phyloP scores from a whole-genome alignment of 805 yeast genomes.

The Zygosaccharomyces bisporus region DNA sequence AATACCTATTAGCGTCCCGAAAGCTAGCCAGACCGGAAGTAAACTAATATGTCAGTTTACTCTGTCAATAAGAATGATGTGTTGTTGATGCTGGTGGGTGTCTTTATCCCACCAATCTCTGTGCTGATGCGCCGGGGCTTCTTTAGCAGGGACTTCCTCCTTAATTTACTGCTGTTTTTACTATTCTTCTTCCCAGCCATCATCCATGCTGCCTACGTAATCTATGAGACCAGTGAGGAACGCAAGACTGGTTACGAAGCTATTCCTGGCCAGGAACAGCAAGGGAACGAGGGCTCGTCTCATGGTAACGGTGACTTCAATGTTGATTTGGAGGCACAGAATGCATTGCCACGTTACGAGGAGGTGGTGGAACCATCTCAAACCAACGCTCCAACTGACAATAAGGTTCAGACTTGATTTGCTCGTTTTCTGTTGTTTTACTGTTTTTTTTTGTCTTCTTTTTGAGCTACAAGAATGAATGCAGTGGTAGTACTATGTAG shows the following conservation, averaged over 20 bases:
- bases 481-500: slow-evolving; percentile 7
- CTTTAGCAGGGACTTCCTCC: slow-evolving; percentile 21
- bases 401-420: slow-evolving; percentile 22
- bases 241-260: slow-evolving; percentile 14
- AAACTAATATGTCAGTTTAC: slow-evolving; percentile 6
- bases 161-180: slow-evolving; percentile 21
- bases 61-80: slow-evolving; percentile 28
- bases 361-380: slow-evolving; percentile 16
- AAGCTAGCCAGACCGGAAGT: neutral
- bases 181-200: slow-evolving; percentile 28
- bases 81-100: slow-evolving; percentile 18
- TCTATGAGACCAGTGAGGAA: slow-evolving; percentile 27
- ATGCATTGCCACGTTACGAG: slow-evolving; percentile 20
- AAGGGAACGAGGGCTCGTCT: slow-evolving; percentile 10
- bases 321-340: slow-evolving; percentile 20
- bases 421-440: neutral
- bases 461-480: neutral
- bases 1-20: too few relatives aligned
- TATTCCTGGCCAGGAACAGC: slow-evolving; percentile 7
- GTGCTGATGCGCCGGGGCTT: slow-evolving; percentile 26
- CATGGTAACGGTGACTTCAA: slow-evolving; percentile 17
- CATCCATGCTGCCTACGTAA: slow-evolving; percentile 27
- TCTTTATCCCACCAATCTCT: slow-evolving; percentile 27
- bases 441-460: slow-evolving; percentile 4
- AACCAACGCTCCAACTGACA: slow-evolving; percentile 14